Evolutionary conservation across 179 eudicot genomes (phyloP), one percentile per base, ranked within the genome.

Genomic region (Drosera spatulata): DNA sequence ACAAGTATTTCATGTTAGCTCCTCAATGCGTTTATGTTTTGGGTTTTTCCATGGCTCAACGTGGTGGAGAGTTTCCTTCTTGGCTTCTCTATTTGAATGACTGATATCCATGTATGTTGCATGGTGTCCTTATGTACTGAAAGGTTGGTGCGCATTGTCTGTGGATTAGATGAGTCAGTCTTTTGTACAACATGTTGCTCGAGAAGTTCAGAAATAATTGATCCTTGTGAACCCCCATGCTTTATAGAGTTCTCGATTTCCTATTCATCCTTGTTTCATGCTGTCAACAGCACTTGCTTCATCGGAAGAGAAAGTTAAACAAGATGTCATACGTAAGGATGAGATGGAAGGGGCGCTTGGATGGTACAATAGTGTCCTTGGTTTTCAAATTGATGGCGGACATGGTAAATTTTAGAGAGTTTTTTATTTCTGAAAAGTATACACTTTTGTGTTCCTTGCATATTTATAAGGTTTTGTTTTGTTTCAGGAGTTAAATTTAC

Each of bases 321-420:
- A 84, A 67, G 77, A 73, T 50, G 61, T 47, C 37, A 74, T 48
- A 67, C 68, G 65, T 50, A 64, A 61, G 66, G 77, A 78, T 68
- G 95, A 80, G 73, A 75, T 73, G 55, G 81, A 80, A 55, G 89
- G 84, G 72, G 95, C 95, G 39, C 75, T 79, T 68, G 68, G 75
- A 47, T 91, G 98, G 98, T 91, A 91, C 73, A 85, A 86, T 61
- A 79, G 69, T 71, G 85, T 79, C 59, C 93, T 88, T 75, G 98
- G 98, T 73, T 78, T 91, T 71, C 77, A 75, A 47, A 81, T 88
- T 59, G 96, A 91, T 71, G 77, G 93, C 39, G 93, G 96, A 55
- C 91, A 74, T 69, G 98, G 98, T 91, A 74, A 69, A 3, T 56
- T 62, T 39, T 22, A 22, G 33, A 22, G 51, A 58, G 63, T 51